Conservation (phyloP, 805 yeast genomes). For the Debaryomyces tyrocola region DNA sequence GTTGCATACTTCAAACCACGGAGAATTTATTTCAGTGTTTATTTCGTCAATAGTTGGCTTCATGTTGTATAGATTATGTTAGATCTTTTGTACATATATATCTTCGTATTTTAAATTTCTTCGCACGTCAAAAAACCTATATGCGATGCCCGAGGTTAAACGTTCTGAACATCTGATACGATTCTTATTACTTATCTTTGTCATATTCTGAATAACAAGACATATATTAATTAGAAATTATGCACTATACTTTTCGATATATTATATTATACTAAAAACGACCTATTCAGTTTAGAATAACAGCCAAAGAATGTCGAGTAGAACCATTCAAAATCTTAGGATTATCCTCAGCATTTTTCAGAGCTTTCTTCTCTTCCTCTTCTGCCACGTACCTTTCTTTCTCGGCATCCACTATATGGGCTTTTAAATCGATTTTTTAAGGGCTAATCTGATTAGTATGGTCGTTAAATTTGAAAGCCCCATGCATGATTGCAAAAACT, state of each 20-base stretch:
- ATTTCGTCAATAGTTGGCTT: neutral
- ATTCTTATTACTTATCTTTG: too few species aligned
- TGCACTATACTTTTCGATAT: too few species aligned
- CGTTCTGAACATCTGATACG: too few species aligned
- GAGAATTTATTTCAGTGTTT: neutral
- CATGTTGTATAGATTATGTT: too few species aligned
- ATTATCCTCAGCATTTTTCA: slow-evolving; percentile 44
- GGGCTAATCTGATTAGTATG: slow-evolving; percentile 51
- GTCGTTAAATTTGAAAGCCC: slow-evolving; percentile 59
- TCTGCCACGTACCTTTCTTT: slow-evolving; percentile 38
- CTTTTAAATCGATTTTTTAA: slow-evolving; percentile 58
- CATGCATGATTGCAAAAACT: slow-evolving; percentile 51
- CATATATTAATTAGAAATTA: too few species aligned
- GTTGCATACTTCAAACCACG: slow-evolving; percentile 12
- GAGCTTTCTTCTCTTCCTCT: slow-evolving; percentile 32
- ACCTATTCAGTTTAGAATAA: slow-evolving; percentile 30
- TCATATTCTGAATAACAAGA: too few species aligned
- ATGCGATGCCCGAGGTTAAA: too few species aligned
- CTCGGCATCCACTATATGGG: slow-evolving; percentile 55
- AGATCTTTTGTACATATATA: too few species aligned
- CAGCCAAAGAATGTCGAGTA: slow-evolving; percentile 49
- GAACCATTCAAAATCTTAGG: slow-evolving; percentile 46
- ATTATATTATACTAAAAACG: too few species aligned
- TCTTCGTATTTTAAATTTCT: too few species aligned
- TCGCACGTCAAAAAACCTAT: too few species aligned